Evolutionary conservation across 805 yeast species (phyloP), one percentile per base, ranked within the genome.

Genomic region (Ogataea chonburiensis): DNA sequence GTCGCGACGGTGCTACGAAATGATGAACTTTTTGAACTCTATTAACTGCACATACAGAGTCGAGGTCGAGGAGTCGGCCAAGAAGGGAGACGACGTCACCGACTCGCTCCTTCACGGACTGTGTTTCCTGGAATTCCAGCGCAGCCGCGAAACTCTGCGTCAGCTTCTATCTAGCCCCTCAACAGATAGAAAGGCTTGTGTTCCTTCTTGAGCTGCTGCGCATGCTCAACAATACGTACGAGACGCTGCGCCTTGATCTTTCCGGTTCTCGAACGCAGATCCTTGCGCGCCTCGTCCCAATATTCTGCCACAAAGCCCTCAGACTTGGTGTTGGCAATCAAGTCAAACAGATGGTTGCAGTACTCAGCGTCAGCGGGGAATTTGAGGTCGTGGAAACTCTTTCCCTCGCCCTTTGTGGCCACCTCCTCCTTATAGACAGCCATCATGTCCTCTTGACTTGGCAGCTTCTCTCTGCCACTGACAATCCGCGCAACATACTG

Each of bases 101-200:
- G 89, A 81, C 53, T 67, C 81, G 1, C 59, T 81, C n/a, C 58
- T 81, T 11, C 86, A 81, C 53, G 83, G 76, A 1, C 41, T 79
- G 2, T 66, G 74, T 1, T 72, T 75, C 67, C 34, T 63, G 10
- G 50, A 60, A 9, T 77, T 80, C 73, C 60, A 65, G 23, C 26
- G 46, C 5, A 67, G 64, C 39, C 55, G 43, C 31, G 12, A 31
- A 17, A 14, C 28, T 17, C 20, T 55, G 23, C 25, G 31, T 6
- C 15, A 38, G 3, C 12, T n/a, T 17, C 34, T 50, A 9, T 16
- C 27, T 17, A 28, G 34, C 49, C 55, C 40, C 58, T 44, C 19
- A 54, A 38, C 21, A 53, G 23, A 17, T 36, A 43, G 38, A 55
- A 60, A 17, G 60, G 57, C 22, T 43, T 35, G 16, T 52, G 55